Base-by-base conservation (phyloP, 1,284 basidiomycete species). In the Cystobasidium sp. region DNA sequence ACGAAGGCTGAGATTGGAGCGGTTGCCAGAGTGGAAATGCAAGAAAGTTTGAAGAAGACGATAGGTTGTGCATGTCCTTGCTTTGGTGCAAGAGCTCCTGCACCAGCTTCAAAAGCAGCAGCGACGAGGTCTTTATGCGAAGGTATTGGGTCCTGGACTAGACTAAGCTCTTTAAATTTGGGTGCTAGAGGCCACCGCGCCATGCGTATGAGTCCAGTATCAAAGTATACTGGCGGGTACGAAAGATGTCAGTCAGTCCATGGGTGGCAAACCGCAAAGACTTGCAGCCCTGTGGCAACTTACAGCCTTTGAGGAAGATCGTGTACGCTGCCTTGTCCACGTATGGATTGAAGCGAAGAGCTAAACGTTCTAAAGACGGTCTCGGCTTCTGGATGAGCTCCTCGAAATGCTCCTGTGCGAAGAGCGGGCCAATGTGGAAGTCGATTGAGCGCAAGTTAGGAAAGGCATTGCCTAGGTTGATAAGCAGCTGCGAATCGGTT, bases 341-440 rank as follows among this genome's bases (percentile, higher is more conserved):
- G 65, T 80, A 80, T 0, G 79, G 79, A 49, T 80, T 80, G 78
- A 79, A 80, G n/a, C 79, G 73, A 31, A 80, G 56, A 18, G 58
- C 61, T 3, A 79, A 58, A n/a, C 73, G 64, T n/a, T 78, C 70
- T 47, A 80, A 44, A 7, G 31, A 39, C 8, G 51, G 49, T 4
- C 56, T 43, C 56, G 58, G 64, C 2, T 66, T 66, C 51, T 75
- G 63, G 44, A 80, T 58, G 24, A 80, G 75, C 46, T 79, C 78
- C 9, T 79, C 76, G 37, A 78, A 59, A 37, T 79, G 74, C 20
- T 78, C 79, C 6, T 77, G 78, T 6, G 74, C 56, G 66, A 75
- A 79, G 37, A 78, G 59, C 3, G 79, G 79, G 0, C 79, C 79
- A 31, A 79, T 67, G 10, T 75, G 51, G 22, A 80, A 63, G 18